A percentile compares a stretch with the other conserved stretches of the same genome.
phyloP scores from a whole-genome alignment of 202 grass and related monocot genomes.

The Eragrostis tef region DNA sequence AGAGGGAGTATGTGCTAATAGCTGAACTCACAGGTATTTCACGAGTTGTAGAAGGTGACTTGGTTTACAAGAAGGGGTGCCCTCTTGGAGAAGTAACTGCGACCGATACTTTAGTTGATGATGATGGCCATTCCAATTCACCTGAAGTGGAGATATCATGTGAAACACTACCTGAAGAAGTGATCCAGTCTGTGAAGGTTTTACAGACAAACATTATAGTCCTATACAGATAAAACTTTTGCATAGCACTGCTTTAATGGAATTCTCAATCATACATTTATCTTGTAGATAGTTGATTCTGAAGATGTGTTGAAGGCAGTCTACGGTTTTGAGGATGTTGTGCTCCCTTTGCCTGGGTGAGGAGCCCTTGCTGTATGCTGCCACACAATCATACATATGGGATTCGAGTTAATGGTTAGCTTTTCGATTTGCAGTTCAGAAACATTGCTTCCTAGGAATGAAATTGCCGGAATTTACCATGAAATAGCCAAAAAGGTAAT shows the following conservation, averaged over 20 bases:
- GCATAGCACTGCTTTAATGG: constrained; percentile 4
- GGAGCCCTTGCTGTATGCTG: constrained; percentile 33
- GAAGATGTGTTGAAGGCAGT: constrained; percentile 75
- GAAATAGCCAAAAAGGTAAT: constrained; percentile 80
- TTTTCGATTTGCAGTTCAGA: constrained; percentile 67
- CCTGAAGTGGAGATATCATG: constrained; percentile 53
- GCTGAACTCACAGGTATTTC: constrained; percentile 66
- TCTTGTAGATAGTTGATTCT: constrained; percentile 72
- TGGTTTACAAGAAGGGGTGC: constrained; percentile 72
- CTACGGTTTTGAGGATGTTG: constrained; percentile 86
- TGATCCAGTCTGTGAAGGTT: constrained; percentile 74
- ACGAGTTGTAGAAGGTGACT: constrained; percentile 79
- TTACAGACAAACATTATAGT: constrained; percentile 32
- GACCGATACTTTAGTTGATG: constrained; percentile 47
- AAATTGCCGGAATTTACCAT: constrained; percentile 83
- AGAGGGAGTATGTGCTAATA: constrained; percentile 46
- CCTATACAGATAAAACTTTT: constrained; percentile 24
- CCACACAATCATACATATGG: not conserved
- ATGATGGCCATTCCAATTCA: constrained; percentile 48
- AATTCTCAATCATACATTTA: constrained; percentile 26
- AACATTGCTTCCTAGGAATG: constrained; percentile 84
- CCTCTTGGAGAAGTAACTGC: constrained; percentile 49
- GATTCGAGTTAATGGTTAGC: constrained; percentile 32
- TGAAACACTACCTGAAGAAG: constrained; percentile 71
- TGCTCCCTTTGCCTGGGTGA: constrained; percentile 97